Evolutionary conservation across 2,329 filamentous ascomycete species (phyloP).

Genomic region (Pseudocercospora musae): DNA sequence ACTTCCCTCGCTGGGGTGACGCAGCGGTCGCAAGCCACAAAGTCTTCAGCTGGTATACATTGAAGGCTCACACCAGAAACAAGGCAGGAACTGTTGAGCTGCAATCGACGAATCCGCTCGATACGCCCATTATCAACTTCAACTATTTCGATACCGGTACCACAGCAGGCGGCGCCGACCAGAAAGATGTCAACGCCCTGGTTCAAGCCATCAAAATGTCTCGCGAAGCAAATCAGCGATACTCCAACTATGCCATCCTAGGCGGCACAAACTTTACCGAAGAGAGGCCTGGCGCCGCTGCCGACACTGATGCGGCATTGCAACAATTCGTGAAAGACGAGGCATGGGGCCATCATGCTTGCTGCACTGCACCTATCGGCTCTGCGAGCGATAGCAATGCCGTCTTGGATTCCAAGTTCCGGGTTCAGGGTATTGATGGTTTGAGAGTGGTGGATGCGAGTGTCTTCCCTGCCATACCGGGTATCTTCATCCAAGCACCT

Average conservation of each 20-base stretch:
- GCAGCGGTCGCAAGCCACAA: slow-evolving; percentile 44
- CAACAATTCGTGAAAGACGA: slow-evolving; percentile 44
- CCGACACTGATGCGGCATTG: slow-evolving; percentile 44
- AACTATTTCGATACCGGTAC: slow-evolving; percentile 56
- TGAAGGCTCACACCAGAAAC: slow-evolving; percentile 66
- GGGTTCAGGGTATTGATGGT: slow-evolving; percentile 16
- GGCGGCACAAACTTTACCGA: slow-evolving; percentile 30
- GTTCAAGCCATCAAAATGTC: slow-evolving; percentile 40
- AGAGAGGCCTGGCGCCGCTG: slow-evolving; percentile 41
- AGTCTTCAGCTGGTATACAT: slow-evolving; percentile 50
- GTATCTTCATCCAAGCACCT: slow-evolving; percentile 52
- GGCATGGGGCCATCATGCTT: slow-evolving; percentile 57
- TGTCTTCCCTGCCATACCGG: slow-evolving; percentile 53
- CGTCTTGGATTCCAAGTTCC: slow-evolving; percentile 18
- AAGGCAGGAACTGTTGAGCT: slow-evolving; percentile 59
- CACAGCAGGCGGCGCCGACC: slow-evolving; percentile 30
- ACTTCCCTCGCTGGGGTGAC: slow-evolving; percentile 53
- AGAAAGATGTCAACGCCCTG: slow-evolving; percentile 53
- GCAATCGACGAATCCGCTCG: slow-evolving; percentile 59
- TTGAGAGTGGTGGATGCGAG: slow-evolving; percentile 27
- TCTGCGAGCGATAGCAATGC: slow-evolving; percentile 25
- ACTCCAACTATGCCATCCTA: slow-evolving; percentile 12
- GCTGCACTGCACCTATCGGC: slow-evolving; percentile 55
- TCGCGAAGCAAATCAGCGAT: slow-evolving; percentile 23
- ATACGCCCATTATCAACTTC: slow-evolving; percentile 61